These are phyloP conservation scores for Cladophialophora exuberans DNA, from an alignment of 2,329 filamentous ascomycete species.

Conservation along the genomic window DNA sequence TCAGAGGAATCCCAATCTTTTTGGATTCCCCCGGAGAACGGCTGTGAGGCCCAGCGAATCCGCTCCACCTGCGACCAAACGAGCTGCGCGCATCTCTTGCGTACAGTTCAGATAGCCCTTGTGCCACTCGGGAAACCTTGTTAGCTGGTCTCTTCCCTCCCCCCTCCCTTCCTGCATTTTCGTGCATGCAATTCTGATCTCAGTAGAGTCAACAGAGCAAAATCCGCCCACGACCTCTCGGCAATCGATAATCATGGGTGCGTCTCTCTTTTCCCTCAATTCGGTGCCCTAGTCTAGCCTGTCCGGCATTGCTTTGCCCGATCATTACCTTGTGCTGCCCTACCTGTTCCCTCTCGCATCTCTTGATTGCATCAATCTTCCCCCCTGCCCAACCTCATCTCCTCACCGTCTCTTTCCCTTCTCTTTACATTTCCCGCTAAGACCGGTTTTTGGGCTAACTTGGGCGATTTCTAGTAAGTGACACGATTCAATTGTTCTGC, in stretches of 20 bases:
- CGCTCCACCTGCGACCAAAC: slow-evolving; percentile 29
- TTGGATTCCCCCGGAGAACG: slow-evolving; percentile 7
- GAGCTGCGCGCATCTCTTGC: slow-evolving; percentile 25
- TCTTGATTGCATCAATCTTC: slow-evolving; percentile 17
- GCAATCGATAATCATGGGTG: slow-evolving; percentile 40
- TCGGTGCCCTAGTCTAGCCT: slow-evolving; percentile 33
- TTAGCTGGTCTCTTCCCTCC: slow-evolving; percentile 32
- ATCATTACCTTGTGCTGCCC: slow-evolving; percentile 26
- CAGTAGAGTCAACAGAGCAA: slow-evolving; percentile 33
- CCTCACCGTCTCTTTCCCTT: slow-evolving; percentile 25
- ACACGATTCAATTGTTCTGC: slow-evolving; percentile 22
- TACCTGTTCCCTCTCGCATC: slow-evolving; percentile 20
- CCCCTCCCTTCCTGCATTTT: slow-evolving; percentile 34
- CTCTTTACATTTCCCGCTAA: slow-evolving; percentile 11
- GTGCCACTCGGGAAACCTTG: slow-evolving; percentile 36
- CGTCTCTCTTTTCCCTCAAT: slow-evolving; percentile 30
- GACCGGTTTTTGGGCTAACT: slow-evolving; percentile 23
- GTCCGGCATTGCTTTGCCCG: slow-evolving; percentile 25
- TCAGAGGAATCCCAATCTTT: slow-evolving; percentile 15
- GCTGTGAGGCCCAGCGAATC: slow-evolving; percentile 16
- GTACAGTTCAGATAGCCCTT: slow-evolving; percentile 28
- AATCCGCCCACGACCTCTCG: slow-evolving; percentile 33
- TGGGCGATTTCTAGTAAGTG: slow-evolving; percentile 26
- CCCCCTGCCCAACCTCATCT: slow-evolving; percentile 22
- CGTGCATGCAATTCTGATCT: slow-evolving; percentile 37